Evolutionary conservation across 139 green algal species (phyloP), one percentile per base, ranked within the genome.

Genomic region (Picocystis salinarum): DNA sequence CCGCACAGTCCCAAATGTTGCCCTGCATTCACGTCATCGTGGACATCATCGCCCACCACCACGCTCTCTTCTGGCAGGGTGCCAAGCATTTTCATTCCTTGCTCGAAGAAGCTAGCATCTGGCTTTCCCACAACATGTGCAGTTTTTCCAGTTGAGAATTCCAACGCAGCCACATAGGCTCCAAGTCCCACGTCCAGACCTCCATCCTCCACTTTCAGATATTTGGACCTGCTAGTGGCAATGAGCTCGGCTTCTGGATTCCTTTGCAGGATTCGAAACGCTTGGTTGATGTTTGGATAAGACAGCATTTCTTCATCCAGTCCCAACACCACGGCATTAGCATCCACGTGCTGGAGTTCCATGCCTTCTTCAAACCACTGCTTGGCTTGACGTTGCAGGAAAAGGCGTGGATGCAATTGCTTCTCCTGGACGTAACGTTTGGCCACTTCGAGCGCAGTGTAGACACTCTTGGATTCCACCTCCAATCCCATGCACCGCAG

Each of bases 11-110:
- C 64, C 6, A 40, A 54, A 2, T 34, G 34, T 27, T 66, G 53
- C 1, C 59, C 64, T 0, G 52, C 59, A 3, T 48, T 55, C 25
- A 73, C 55, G 36, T 73, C 63, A 20, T 64, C 54, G 2, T 44
- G 25, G 11, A 64, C 59, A 27, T 73, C 64, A 33, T 73, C 64
- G 0, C 63, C 59, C 42, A n/a, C n/a, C n/a, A n/a, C n/a, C n/a
- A n/a, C n/a, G n/a, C n/a, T n/a, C n/a, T n/a, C n/a, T n/a, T n/a
- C n/a, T n/a, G n/a, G n/a, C n/a, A n/a, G n/a, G n/a, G n/a, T n/a
- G n/a, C n/a, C 26, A 34, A 65, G 13, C 26, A 53, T 34, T 17
- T 36, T 24, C 4, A 68, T 34, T 12, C 50, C 59, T 18, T 42
- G 30, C 27, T 47, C 40, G 39, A 66, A 68, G 39, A 68, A 66